Conservation (phyloP, 1,284 basidiomycete genomes). For the Vanrija sp. region DNA sequence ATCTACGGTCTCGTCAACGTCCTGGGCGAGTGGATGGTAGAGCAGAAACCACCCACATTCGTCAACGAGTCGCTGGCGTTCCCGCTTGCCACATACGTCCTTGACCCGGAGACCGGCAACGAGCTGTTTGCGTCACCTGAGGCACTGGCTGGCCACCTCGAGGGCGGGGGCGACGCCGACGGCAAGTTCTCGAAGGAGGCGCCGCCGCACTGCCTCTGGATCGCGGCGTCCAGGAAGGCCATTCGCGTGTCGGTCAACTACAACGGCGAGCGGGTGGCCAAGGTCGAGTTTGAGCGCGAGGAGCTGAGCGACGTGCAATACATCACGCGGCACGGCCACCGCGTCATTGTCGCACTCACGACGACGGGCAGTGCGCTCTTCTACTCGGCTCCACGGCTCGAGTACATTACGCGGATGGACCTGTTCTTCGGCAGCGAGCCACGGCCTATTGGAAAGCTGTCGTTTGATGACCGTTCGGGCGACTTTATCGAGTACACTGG, state of each 20-base stretch:
- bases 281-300: conserved; percentile 53
- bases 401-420: conserved; percentile 41
- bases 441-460: conserved; percentile 35
- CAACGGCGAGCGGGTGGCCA: conserved; percentile 48
- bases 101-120: conserved; percentile 60
- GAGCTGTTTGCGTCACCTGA: conserved; percentile 41
- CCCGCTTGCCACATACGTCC: conserved; percentile 59
- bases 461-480: conserved; percentile 47
- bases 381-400: conserved; percentile 63
- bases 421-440: conserved; percentile 34
- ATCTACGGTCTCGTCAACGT: conserved; percentile 58
- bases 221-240: conserved; percentile 41
- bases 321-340: conserved; percentile 58
- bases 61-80: conserved; percentile 52
- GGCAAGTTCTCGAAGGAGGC: conserved; percentile 31
- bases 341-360: conserved; percentile 63
- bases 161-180: conserved; percentile 16
- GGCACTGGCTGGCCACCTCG: conserved; percentile 5
- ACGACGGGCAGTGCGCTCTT: conserved; percentile 56
- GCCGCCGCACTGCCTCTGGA: conserved; percentile 51
- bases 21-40: conserved; percentile 56
- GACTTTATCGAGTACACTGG: conserved; percentile 47
- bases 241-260: conserved; percentile 49
- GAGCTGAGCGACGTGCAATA: conserved; percentile 58
- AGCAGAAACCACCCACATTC: conserved; percentile 51